These are phyloP conservation scores for Jatropha podagrica DNA, from an alignment of 441 rosid species.

Conservation along the genomic window DNA sequence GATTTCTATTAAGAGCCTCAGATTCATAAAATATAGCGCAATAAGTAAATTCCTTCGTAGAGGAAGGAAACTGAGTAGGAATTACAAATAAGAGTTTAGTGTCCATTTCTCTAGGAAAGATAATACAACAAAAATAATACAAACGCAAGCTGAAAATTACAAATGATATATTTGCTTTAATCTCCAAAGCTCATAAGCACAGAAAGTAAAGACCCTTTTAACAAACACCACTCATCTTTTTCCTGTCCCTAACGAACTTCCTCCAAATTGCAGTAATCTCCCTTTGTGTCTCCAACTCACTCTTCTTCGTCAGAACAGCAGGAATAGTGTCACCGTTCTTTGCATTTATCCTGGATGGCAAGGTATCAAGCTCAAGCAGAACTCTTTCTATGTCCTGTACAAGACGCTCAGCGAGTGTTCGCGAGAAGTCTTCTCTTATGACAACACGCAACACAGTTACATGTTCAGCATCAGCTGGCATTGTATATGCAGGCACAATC, in stretches of 20 bases:
- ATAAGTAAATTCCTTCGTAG: no score
- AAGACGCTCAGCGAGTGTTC: conserved; percentile 78
- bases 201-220: background rate
- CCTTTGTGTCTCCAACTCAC: conserved; percentile 52
- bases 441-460: conserved; percentile 82
- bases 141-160: background rate
- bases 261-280: conserved; percentile 53
- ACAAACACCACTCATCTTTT: conserved; percentile 45
- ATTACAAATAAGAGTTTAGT: background rate
- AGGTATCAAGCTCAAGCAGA: conserved; percentile 59
- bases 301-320: conserved; percentile 36
- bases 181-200: no score
- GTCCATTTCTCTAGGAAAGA: background rate
- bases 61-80: no score
- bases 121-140: background rate
- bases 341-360: conserved; percentile 49
- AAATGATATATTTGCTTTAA: no score
- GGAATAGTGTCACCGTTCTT: conserved; percentile 22
- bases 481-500: conserved; percentile 90
- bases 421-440: conserved; percentile 80
- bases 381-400: conserved; percentile 66
- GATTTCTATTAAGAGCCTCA: no score
- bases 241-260: conserved; percentile 44
- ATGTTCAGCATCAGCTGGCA: conserved; percentile 90
- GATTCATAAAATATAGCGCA: no score